Percentiles rank a stretch among this genome's conserved stretches.
These are phyloP conservation scores for Meripilus lineatus DNA, from an alignment of 1,284 basidiomycete species.

Conservation along the genomic window DNA sequence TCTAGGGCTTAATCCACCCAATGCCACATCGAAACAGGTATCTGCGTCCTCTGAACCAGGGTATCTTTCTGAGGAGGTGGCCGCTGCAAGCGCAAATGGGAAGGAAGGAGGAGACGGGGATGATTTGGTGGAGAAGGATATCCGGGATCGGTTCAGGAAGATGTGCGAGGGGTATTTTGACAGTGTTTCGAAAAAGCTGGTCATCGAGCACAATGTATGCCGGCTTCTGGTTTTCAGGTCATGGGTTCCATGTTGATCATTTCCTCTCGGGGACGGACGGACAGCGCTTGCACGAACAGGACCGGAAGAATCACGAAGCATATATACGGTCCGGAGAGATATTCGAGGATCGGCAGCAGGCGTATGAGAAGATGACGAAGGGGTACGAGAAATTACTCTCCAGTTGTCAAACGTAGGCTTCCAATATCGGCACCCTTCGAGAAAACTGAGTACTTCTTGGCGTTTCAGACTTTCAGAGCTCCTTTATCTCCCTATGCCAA, in stretches of 20 bases:
- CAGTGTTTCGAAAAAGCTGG: constrained; percentile 84
- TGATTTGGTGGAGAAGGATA: constrained; percentile 78
- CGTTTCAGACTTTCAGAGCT: constrained; percentile 77
- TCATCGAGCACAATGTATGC: constrained; percentile 89
- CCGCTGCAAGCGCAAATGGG: constrained; percentile 29
- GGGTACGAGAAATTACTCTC: constrained; percentile 87
- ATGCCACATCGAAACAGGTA: constrained; percentile 50
- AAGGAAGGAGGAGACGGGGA: constrained; percentile 61
- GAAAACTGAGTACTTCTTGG: neutral
- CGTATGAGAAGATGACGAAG: constrained; percentile 97
- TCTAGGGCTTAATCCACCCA: constrained; percentile 62
- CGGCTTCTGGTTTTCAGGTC: too few relatives aligned
- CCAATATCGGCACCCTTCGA: neutral
- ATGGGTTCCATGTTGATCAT: constrained; percentile 24
- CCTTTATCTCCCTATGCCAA: constrained; percentile 76
- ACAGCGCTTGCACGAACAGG: constrained; percentile 93
- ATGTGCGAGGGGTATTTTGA: constrained; percentile 95
- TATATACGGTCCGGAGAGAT: constrained; percentile 99
- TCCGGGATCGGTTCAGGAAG: constrained; percentile 84
- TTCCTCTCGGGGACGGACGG: neutral
- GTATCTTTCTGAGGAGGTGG: constrained; percentile 41
- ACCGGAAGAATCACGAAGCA: constrained; percentile 94
- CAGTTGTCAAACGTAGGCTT: constrained; percentile 75
- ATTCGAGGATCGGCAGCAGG: constrained; percentile 97
- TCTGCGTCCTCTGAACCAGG: constrained; percentile 48